Evolutionary conservation across 176 grass and related monocot species (phyloP).

Genomic region (Musa troglodytarum): DNA sequence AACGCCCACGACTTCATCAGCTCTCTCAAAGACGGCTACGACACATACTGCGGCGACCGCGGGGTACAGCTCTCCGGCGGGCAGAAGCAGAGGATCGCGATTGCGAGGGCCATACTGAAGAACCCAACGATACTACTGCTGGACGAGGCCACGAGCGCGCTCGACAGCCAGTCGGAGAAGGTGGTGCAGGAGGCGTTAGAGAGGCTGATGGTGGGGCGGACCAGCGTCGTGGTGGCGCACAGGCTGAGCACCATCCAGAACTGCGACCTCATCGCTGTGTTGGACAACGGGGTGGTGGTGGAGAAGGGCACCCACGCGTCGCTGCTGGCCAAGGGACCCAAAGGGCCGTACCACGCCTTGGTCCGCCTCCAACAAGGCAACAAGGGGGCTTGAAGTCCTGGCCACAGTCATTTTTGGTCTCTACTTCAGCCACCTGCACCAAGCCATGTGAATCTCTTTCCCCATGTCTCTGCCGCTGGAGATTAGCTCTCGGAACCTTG

Average conservation of each 20-base stretch:
- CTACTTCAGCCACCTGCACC: no score
- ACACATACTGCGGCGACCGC: constrained; percentile 36
- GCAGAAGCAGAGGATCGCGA: constrained; percentile 45
- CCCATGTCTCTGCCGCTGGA: no score
- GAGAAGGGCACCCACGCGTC: constrained; percentile 42
- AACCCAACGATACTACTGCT: constrained; percentile 30
- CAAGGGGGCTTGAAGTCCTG: background rate
- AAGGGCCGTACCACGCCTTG: constrained; percentile 43
- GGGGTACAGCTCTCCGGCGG: constrained; percentile 50
- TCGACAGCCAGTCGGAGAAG: constrained; percentile 29
- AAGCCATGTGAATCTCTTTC: no score
- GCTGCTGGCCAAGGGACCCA: constrained; percentile 28
- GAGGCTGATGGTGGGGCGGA: constrained; percentile 40
- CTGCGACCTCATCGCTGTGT: constrained; percentile 33
- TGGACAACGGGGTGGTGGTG: constrained; percentile 33
- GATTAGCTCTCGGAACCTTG: no score
- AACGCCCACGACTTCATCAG: constrained; percentile 9
- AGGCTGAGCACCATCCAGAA: constrained; percentile 39
- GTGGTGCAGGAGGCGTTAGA: constrained; percentile 46
- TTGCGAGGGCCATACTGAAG: constrained; percentile 45
- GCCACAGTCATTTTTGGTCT: no score
- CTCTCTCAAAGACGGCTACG: constrained; percentile 45
- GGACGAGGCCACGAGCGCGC: constrained; percentile 20
- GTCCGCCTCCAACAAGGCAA: constrained; percentile 35
- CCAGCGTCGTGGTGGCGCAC: constrained; percentile 50